Evolutionary conservation across 2,329 filamentous ascomycete genomes (phyloP), one percentile per base, ranked within the genome.

Genomic region (Arachnopeziza araneosa): DNA sequence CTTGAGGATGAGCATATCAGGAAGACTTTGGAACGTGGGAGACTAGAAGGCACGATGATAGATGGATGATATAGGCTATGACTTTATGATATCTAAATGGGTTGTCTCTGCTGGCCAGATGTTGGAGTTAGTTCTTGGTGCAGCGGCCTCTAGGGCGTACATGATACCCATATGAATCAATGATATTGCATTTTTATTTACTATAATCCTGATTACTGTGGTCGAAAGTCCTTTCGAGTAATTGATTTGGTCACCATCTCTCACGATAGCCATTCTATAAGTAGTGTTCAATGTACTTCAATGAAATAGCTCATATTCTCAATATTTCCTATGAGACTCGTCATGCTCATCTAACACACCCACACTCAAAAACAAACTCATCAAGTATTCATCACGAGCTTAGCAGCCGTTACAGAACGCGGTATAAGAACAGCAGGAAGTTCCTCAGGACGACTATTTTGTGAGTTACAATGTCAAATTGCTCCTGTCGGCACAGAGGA

Each of bases 1-100:
- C 74, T 83, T 19, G 85, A 89, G 75, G 79, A 84, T 50, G 82
- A 87, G 36, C 75, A 80, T 56, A 75, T 86, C 24, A 75, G 77
- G 58, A 77, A 81, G 67, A 80, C 79, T 2, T 67, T 86, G 57
- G 76, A 77, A 17, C 77, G 77, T 62, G 78, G 77, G 2, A 76
- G 74, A 51, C 72, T 75, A 32, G 77, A 78, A 44, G 69, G 64
- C 1, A 60, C 59, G 36, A 58, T 70, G 58, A 69, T 70, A 49
- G 69, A 70, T 50, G 65, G 62, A 54, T 69, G 24, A 63, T 24
- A 32, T n/a, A 19, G 50, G 17, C 6, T 19, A 5, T 44, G 10
- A 19, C 10, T 44, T 44, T 44, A 32, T 14, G 36, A 14, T 14
- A 19, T 44, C 6, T 44, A 5, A 19, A 44, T 19, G 36, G 17